Evolutionary conservation across 352 stramenopile species (phyloP).

Genomic region (Phytophthora chlamydospora): DNA sequence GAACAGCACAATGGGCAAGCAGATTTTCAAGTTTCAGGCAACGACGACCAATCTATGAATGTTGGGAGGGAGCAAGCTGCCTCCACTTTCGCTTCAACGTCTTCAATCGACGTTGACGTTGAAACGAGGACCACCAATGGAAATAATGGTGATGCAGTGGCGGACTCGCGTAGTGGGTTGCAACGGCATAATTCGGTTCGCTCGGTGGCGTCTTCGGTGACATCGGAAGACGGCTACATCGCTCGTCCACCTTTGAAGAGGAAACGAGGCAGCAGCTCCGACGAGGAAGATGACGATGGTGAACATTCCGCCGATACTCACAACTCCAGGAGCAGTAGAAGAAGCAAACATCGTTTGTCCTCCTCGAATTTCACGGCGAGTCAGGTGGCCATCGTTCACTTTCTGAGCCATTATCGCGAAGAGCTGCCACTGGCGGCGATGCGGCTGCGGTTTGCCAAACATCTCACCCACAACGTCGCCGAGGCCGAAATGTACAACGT

Average conservation of each 20-base stretch:
- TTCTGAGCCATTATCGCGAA: constrained; percentile 44
- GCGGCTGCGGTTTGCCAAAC: constrained; percentile 49
- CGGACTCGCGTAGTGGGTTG: background rate
- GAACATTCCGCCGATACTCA: constrained; percentile 2
- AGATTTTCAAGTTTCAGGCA: background rate
- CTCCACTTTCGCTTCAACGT: background rate
- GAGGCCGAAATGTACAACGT: constrained; percentile 76
- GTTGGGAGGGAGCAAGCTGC: background rate
- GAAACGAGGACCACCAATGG: background rate
- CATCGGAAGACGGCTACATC: constrained; percentile 8
- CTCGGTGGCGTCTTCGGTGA: constrained; percentile 3
- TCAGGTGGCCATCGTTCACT: constrained; percentile 51
- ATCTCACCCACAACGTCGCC: constrained; percentile 47
- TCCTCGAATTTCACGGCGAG: constrained; percentile 35
- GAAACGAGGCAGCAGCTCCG: constrained; percentile 16
- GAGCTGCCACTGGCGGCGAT: constrained; percentile 26
- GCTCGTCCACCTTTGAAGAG: constrained; percentile 21
- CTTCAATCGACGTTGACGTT: background rate
- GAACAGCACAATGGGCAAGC: background rate
- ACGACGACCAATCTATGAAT: background rate
- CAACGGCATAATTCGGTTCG: constrained; percentile 1
- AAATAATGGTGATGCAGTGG: background rate
- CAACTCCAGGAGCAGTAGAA: background rate
- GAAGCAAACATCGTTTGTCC: background rate
- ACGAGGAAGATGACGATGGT: constrained; percentile 1